phyloP scores from a whole-genome alignment of 176 grass and related monocot genomes.

The Pharus latifolius region DNA sequence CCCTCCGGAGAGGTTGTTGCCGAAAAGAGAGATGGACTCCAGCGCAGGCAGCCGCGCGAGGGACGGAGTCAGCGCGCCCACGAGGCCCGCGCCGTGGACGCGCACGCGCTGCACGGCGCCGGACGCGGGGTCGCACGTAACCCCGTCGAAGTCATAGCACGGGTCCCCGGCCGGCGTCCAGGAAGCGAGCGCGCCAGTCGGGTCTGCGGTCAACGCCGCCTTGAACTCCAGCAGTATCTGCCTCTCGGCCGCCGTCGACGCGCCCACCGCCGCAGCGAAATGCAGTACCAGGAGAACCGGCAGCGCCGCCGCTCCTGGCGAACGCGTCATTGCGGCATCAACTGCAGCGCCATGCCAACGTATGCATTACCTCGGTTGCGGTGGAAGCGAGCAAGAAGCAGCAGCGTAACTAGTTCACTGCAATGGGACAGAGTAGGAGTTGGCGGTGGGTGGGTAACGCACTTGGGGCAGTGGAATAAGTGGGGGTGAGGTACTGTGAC shows the following conservation, averaged over 20 bases:
- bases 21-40: constrained; percentile 47
- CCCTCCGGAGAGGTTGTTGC: constrained; percentile 32
- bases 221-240: constrained; percentile 49
- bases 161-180: constrained; percentile 38
- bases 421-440: not conserved
- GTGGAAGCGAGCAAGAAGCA: no score
- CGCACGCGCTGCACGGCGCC: constrained; percentile 37
- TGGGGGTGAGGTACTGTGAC: not conserved
- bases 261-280: not conserved
- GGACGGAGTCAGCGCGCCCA: constrained; percentile 24
- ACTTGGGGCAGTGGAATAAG: not conserved
- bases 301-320: not conserved
- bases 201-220: constrained; percentile 37
- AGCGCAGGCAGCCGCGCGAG: constrained; percentile 35
- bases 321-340: not conserved
- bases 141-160: constrained; percentile 28
- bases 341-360: not conserved
- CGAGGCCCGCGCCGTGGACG: constrained; percentile 24
- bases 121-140: constrained; percentile 24
- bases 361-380: not conserved
- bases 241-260: constrained; percentile 29
- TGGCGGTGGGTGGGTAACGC: not conserved
- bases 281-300: not conserved
- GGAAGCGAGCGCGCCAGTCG: constrained; percentile 19
- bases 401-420: no score